phyloP scores from a whole-genome alignment of 1,284 basidiomycete species.

The Neolentinus lepideus region DNA sequence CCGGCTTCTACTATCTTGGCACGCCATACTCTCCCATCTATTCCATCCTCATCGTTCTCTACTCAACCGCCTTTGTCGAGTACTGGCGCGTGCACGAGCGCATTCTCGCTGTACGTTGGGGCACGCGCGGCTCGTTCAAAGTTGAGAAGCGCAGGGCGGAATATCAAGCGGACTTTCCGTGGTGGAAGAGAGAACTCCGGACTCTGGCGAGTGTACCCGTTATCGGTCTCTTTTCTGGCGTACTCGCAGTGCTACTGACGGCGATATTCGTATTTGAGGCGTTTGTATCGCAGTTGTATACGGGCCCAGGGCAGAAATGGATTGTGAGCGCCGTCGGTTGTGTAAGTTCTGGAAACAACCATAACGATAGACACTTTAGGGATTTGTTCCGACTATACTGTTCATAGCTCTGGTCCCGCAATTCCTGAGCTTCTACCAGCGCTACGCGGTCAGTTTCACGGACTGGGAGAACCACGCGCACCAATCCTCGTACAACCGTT shows the following conservation, averaged over 20 bases:
- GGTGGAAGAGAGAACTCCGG: slow-evolving; percentile 76
- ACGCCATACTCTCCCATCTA: slow-evolving; percentile 75
- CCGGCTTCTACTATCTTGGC: slow-evolving; percentile 56
- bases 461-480: slow-evolving; percentile 90
- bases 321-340: slow-evolving; percentile 45
- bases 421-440: slow-evolving; percentile 74
- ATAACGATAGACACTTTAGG: slow-evolving; percentile 27
- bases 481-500: slow-evolving; percentile 68
- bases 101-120: slow-evolving; percentile 74
- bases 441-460: slow-evolving; percentile 66
- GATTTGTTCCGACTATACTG: slow-evolving; percentile 79
- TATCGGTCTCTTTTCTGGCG: slow-evolving; percentile 66
- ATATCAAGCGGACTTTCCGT: slow-evolving; percentile 49
- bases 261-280: slow-evolving; percentile 84
- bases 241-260: slow-evolving; percentile 68
- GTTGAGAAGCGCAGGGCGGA: slow-evolving; percentile 74
- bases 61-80: slow-evolving; percentile 84
- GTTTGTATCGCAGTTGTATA: slow-evolving; percentile 80
- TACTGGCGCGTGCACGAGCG: slow-evolving; percentile 84
- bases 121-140: slow-evolving; percentile 67
- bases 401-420: slow-evolving; percentile 82
- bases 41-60: slow-evolving; percentile 68
- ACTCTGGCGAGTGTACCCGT: slow-evolving; percentile 75
- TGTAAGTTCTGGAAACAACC: slow-evolving; percentile 4
- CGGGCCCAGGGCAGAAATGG: slow-evolving; percentile 76